Percentiles rank a stretch among this genome's conserved stretches.
Conservation (phyloP, 2,329 filamentous ascomycete genomes). For the Podosphaera xanthii region DNA sequence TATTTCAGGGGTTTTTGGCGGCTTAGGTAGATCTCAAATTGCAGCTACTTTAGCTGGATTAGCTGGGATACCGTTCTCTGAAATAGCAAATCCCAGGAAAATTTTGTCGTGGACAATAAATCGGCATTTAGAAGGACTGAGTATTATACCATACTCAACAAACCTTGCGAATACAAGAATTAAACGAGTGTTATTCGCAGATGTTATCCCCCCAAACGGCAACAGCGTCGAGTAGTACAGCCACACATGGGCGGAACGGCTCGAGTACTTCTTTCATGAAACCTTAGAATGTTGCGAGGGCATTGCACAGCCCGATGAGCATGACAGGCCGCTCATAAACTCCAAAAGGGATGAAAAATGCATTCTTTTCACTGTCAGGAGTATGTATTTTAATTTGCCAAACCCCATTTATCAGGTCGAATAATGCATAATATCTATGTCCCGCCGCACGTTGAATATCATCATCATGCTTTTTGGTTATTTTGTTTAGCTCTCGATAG, state of each 20-base stretch:
- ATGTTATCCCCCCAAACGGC: neutral
- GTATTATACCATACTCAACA: neutral
- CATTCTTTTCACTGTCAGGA: neutral
- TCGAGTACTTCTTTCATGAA: neutral
- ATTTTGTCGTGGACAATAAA: neutral
- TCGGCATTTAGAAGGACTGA: neutral
- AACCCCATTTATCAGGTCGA: neutral
- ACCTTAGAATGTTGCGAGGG: neutral
- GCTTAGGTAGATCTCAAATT: neutral
- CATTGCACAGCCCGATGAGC: neutral
- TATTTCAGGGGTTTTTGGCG: neutral
- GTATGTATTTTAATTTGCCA: neutral
- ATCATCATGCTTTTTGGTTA: neutral
- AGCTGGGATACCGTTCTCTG: neutral
- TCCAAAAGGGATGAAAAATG: neutral
- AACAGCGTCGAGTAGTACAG: neutral
- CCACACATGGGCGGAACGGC: neutral
- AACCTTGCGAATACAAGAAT: neutral
- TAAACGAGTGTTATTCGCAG: rapidly evolving
- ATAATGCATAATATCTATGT: neutral
- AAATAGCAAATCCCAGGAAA: neutral
- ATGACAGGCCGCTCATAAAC: neutral
- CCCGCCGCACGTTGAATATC: neutral
- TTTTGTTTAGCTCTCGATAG: neutral
- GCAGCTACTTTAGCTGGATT: neutral